Base-by-base conservation (phyloP, 352 stramenopile species). In the Phytophthora rubi region DNA sequence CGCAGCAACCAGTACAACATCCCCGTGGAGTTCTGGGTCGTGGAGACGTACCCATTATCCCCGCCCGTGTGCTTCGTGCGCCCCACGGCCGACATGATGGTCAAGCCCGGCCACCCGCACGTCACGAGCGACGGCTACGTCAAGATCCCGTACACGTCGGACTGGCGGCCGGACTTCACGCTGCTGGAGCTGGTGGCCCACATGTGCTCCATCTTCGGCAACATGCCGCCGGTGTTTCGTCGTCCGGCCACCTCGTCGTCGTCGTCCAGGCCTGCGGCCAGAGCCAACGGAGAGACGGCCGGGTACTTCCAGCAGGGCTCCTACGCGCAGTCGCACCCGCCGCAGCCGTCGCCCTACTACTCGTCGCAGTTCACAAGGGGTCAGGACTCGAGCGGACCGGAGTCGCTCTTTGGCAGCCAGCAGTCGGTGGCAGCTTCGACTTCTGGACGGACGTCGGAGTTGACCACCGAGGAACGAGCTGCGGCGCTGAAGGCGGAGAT, bases 1-100 rank as follows among this genome's bases (percentile, higher is more conserved):
- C 72, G 88, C 7, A 73, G 83, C 52, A 95, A 92, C 62, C 90
- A 97, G 68, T 97, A 97, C 82, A 97, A 97, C 59, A 97, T 97
- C 66, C 91, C 91, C 0, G 83, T 97, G 37, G 86, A 94, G 71
- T 90, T 97, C 45, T 97, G 91, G 91, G 80, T 97, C 49, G 84
- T 91, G 7, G 86, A 95, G 68, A 85, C 78, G 32, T 97, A 97
- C 73, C 91, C 91, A 0, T 76, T 92, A 65, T 61, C 85, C 3
- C 81, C 91, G 26, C 90, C 91, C 1, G 88, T 96, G 53, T 95
- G 90, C 55, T 97, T 95, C 61, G 91, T 97, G 33, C 88, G 86
- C 3, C 91, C 91, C 1, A 97, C 89, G 4, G 39, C 23, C 83
- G 86, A 95, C 65, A 95, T 94, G 86, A 94, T 93, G 88, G 82